Evolutionary conservation across 768 basidiomycete species (phyloP).

Genomic region (Phlebiopsis gigantea): DNA sequence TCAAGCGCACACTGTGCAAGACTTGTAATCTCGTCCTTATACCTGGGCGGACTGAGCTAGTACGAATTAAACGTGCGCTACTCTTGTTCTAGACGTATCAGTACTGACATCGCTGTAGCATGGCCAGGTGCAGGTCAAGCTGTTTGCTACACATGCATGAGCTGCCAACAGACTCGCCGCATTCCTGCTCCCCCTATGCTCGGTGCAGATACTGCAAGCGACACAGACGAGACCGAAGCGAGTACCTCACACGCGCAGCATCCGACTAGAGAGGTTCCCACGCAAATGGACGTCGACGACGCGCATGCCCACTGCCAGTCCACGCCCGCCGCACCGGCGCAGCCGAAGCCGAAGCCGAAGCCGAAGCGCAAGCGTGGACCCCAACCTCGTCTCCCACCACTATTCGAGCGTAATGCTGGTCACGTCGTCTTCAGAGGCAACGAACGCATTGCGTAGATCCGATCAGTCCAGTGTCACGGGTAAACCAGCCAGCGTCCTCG

Average conservation of each 20-base stretch:
- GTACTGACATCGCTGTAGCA: conserved; percentile 31
- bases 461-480: too few relatives aligned
- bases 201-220: conserved; percentile 4
- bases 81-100: not conserved
- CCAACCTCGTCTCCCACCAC: conserved; percentile 42
- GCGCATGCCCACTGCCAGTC: not conserved
- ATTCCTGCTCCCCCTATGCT: conserved; percentile 61
- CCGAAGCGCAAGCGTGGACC: conserved; percentile 19
- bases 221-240: not conserved
- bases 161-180: conserved; percentile 52
- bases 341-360: too few relatives aligned
- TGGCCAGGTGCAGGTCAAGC: conserved; percentile 46
- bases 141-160: conserved; percentile 53
- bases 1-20: conserved; percentile 80
- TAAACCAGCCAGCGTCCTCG: too few relatives aligned
- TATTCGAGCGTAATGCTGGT: conserved; percentile 56
- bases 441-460: conserved; percentile 30
- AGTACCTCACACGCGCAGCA: not conserved
- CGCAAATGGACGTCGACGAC: not conserved
- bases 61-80: conserved; percentile 61
- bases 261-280: not conserved
- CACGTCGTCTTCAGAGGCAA: conserved; percentile 68
- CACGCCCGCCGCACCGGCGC: too few relatives aligned
- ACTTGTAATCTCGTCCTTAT: conserved; percentile 59
- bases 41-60: conserved; percentile 59